phyloP scores from a whole-genome alignment of 2,329 filamentous ascomycete genomes.

The Aureobasidium lini region DNA sequence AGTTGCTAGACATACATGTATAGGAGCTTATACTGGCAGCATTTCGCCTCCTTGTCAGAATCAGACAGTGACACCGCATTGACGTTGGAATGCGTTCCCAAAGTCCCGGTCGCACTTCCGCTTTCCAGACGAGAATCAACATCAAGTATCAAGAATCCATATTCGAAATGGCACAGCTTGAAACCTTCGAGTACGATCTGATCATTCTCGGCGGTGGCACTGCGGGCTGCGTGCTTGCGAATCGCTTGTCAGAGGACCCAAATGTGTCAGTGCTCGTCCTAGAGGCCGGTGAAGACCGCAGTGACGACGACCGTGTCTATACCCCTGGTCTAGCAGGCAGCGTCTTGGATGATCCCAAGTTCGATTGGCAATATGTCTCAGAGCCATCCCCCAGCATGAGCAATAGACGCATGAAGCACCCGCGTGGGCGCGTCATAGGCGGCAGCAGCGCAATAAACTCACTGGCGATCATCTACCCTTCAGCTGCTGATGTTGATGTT shows the following conservation, averaged over 20 bases:
- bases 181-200: conserved; percentile 14
- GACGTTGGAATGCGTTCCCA: too few species aligned
- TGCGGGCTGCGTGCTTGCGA: conserved; percentile 19
- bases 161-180: too few species aligned
- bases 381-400: conserved; percentile 4
- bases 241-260: conserved; percentile 19
- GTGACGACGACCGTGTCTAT: conserved; percentile 16
- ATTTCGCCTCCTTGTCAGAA: too few species aligned
- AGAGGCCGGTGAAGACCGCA: conserved; percentile 20
- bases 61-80: too few species aligned
- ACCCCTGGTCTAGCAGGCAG: conserved; percentile 20
- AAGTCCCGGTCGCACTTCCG: too few species aligned
- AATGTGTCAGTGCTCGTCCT: conserved; percentile 19
- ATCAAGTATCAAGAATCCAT: too few species aligned
- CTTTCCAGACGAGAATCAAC: too few species aligned
- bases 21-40: too few species aligned
- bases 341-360: conserved; percentile 16
- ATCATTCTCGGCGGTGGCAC: conserved; percentile 23
- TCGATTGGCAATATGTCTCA: conserved; percentile 26
- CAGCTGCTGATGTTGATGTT: conserved; percentile 24
- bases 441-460: conserved; percentile 33
- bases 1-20: too few species aligned
- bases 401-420: conserved; percentile 18
- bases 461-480: conserved; percentile 21
- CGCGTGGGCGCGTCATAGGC: conserved; percentile 32